These are phyloP conservation scores for Pythium biforme DNA, from an alignment of 352 stramenopile genomes.

Conservation along the genomic window DNA sequence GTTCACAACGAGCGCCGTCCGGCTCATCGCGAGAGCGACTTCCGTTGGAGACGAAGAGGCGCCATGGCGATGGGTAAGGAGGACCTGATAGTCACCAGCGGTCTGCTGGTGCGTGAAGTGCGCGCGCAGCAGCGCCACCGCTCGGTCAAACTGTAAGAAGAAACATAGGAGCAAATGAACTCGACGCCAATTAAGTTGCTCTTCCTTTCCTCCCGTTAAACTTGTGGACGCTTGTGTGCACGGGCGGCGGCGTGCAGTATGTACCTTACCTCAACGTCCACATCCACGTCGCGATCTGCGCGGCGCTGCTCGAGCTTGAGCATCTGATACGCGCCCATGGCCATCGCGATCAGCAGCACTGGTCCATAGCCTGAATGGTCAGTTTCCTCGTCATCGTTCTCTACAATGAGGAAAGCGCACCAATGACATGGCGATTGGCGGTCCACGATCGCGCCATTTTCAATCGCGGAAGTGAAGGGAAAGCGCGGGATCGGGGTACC, in stretches of 20 bases:
- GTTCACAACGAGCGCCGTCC: conserved; percentile 55
- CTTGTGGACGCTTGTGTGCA: too few species aligned
- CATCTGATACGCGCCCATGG: conserved; percentile 62
- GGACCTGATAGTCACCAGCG: conserved; percentile 42
- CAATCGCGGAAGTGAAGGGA: neutral
- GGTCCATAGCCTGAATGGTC: too few species aligned
- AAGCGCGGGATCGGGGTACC: neutral
- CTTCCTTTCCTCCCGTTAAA: too few species aligned
- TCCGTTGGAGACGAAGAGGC: neutral
- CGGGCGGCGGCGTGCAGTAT: neutral
- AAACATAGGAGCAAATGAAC: neutral
- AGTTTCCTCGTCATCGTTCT: too few species aligned
- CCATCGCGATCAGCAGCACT: conserved; percentile 62
- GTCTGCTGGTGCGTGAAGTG: conserved; percentile 31
- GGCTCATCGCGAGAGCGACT: conserved; percentile 10
- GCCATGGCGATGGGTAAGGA: conserved; percentile 22
- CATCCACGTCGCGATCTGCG: conserved; percentile 19
- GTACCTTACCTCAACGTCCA: conserved; percentile 43
- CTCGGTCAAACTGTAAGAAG: conserved; percentile 48
- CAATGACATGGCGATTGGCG: conserved; percentile 8
- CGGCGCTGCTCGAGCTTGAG: conserved; percentile 51
- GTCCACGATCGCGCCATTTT: conserved; percentile 9
- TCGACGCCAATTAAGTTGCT: too few species aligned
- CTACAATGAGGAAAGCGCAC: neutral
- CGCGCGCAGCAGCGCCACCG: conserved; percentile 37